These are phyloP conservation scores for Blastocystis hominis DNA, from an alignment of 352 stramenopile genomes.

Conservation along the genomic window DNA sequence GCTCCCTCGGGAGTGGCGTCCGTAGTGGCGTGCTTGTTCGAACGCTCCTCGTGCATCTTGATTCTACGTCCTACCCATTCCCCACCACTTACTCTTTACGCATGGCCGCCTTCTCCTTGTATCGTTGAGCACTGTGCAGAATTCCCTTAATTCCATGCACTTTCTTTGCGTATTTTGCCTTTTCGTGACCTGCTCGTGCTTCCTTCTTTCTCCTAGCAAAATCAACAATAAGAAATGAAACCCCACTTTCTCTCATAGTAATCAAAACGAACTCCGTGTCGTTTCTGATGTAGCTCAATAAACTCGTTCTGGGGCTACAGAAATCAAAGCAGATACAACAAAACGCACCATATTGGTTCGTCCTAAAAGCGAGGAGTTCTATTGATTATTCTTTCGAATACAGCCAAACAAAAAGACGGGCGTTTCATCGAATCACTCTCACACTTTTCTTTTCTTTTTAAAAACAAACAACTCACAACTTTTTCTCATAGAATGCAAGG, in stretches of 20 bases:
- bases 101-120: conserved; percentile 99
- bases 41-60: conserved; percentile 92
- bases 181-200: conserved; percentile 88
- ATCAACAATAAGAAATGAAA: background rate
- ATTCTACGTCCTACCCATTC: conserved; percentile 65
- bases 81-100: conserved; percentile 79
- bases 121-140: conserved; percentile 95
- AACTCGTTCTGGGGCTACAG: conserved; percentile 81
- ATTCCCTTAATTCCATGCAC: conserved; percentile 93
- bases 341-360: conserved; percentile 15
- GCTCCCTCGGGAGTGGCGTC: conserved; percentile 87
- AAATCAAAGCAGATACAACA: background rate
- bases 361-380: conserved; percentile 37
- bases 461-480: conserved; percentile 33
- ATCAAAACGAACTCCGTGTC: conserved; percentile 93
- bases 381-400: background rate
- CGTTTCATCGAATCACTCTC: background rate
- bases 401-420: background rate
- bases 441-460: background rate
- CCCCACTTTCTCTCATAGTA: conserved; percentile 70
- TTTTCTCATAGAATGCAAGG: conserved; percentile 28
- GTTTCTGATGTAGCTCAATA: conserved; percentile 98
- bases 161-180: conserved; percentile 94
- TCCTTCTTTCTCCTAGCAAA: conserved; percentile 87
- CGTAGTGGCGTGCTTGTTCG: conserved; percentile 95